phyloP scores from a whole-genome alignment of 495 filamentous ascomycete species.

The Pseudomonodictys pantanalensis region DNA sequence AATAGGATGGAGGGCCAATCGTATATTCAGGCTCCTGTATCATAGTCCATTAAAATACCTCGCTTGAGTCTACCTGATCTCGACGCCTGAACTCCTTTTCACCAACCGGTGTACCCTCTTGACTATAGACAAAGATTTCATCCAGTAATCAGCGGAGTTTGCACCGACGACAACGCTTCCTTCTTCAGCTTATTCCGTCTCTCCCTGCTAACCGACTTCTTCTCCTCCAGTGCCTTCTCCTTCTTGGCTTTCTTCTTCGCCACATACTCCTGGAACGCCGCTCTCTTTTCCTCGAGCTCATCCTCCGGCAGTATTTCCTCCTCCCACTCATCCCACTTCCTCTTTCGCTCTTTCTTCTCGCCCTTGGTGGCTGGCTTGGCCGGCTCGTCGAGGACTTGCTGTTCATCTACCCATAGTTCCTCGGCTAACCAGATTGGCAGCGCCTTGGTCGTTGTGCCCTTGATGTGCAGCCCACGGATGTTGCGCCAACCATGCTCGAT shows the following conservation, averaged over 20 bases:
- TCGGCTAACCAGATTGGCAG: constrained; percentile 88
- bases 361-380: constrained; percentile 30
- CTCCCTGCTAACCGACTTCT: constrained; percentile 42
- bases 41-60: no score
- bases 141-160: constrained; percentile 28
- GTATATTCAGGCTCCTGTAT: no score
- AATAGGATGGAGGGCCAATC: no score
- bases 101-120: background rate
- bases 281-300: constrained; percentile 40
- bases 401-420: constrained; percentile 83
- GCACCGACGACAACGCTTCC: constrained; percentile 42
- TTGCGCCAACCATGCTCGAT: constrained; percentile 82
- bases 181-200: constrained; percentile 50
- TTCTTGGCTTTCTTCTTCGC: constrained; percentile 54
- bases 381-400: constrained; percentile 67
- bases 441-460: constrained; percentile 78
- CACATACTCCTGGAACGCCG: background rate
- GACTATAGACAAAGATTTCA: background rate
- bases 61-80: no score
- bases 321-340: constrained; percentile 37
- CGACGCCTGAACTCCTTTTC: constrained; percentile 6
- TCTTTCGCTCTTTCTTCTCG: constrained; percentile 34
- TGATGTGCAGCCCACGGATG: constrained; percentile 79
- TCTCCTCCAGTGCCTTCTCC: constrained; percentile 50
- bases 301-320: constrained; percentile 43